Evolutionary conservation across 2,329 filamentous ascomycete species (phyloP).

Genomic region (Lithohypha guttulata): DNA sequence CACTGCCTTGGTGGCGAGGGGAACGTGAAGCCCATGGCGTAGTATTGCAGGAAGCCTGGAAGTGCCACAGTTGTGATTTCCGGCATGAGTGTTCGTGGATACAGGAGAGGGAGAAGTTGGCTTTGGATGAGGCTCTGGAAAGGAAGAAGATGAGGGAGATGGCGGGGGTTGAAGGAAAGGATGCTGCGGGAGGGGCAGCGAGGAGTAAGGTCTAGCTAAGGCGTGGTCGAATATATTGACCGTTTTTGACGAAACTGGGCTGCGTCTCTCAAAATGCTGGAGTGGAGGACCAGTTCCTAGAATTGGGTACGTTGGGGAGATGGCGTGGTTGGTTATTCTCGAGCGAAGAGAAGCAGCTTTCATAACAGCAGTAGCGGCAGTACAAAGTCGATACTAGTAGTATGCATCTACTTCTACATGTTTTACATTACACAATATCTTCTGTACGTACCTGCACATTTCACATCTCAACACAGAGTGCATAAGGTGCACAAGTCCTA

Average conservation of each 20-base stretch:
- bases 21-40: constrained; percentile 63
- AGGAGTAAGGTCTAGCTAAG: constrained; percentile 6
- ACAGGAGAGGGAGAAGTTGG: constrained; percentile 54
- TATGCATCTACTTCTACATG: not conserved
- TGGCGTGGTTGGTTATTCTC: no score
- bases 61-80: constrained; percentile 79
- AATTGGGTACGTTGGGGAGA: no score
- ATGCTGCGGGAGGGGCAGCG: not conserved
- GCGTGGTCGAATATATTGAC: no score
- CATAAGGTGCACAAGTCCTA: not conserved
- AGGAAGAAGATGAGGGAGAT: constrained; percentile 24
- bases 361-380: no score
- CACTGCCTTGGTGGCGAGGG: constrained; percentile 84
- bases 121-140: constrained; percentile 30
- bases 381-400: no score
- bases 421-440: not conserved
- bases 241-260: no score
- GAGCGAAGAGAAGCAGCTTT: no score
- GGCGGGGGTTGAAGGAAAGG: constrained; percentile 15
- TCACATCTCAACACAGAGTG: no score
- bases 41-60: constrained; percentile 73
- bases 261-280: no score
- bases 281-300: no score
- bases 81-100: constrained; percentile 69
- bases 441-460: no score